Evolutionary conservation across 2,329 filamentous ascomycete genomes (phyloP).

Genomic region (Stachybotrys elegans): DNA sequence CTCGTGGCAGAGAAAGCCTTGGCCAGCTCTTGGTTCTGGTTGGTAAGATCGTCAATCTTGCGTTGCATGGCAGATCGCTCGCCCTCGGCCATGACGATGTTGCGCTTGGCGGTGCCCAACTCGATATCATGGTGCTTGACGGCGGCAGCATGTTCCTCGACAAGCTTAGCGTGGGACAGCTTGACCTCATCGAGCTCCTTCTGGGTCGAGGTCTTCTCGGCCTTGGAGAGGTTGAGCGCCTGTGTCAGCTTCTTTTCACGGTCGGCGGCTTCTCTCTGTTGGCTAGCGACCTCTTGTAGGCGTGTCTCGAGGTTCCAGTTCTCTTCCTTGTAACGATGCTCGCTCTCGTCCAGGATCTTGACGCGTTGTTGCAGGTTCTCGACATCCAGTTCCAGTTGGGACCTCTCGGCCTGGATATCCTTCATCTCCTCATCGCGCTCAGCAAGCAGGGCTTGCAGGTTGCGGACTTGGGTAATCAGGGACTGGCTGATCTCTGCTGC

Average conservation of each 20-base stretch:
- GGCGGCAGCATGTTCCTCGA: slow-evolving; percentile 71
- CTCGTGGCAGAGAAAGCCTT: slow-evolving; percentile 73
- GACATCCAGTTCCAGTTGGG: slow-evolving; percentile 74
- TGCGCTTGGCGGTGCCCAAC: slow-evolving; percentile 76
- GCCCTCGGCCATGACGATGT: slow-evolving; percentile 68
- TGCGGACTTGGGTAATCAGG: slow-evolving; percentile 86
- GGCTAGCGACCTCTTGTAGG: slow-evolving; percentile 73
- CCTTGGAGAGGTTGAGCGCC: slow-evolving; percentile 60
- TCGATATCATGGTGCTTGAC: slow-evolving; percentile 88
- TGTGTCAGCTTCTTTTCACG: slow-evolving; percentile 79
- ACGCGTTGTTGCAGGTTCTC: slow-evolving; percentile 76
- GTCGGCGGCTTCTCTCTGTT: slow-evolving; percentile 70
- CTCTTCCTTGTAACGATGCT: slow-evolving; percentile 95
- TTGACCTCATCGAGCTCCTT: slow-evolving; percentile 90
- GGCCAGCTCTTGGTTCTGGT: slow-evolving; percentile 87
- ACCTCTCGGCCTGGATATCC: slow-evolving; percentile 67
- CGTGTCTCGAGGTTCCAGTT: slow-evolving; percentile 97
- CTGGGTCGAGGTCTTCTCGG: slow-evolving; percentile 73
- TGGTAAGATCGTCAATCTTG: slow-evolving; percentile 81
- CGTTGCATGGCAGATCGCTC: slow-evolving; percentile 75
- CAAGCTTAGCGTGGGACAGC: slow-evolving; percentile 69
- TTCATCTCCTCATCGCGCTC: slow-evolving; percentile 87
- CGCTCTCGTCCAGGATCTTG: slow-evolving; percentile 82
- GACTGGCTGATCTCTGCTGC: slow-evolving; percentile 98
- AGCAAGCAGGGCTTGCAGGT: slow-evolving; percentile 75